Evolutionary conservation across 1,139 yeast genomes (phyloP).

Genomic region (Sugiyamaella novakii): DNA sequence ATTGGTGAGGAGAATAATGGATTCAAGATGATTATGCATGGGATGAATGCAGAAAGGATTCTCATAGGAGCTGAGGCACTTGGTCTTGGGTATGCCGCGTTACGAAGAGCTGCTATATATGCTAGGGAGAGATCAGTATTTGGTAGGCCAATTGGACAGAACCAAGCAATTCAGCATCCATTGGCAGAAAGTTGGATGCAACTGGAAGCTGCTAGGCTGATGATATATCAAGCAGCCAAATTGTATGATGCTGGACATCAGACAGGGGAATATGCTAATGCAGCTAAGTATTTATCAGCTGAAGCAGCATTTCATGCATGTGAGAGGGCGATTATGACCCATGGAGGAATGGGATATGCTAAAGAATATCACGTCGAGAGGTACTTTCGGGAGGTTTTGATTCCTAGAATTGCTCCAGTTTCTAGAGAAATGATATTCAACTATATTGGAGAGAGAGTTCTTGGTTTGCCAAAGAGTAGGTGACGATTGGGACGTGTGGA

Average conservation of each 20-base stretch:
- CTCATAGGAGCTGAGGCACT: slow-evolving; percentile 21
- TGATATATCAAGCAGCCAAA: slow-evolving; percentile 20
- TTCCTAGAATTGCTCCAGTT: slow-evolving; percentile 21
- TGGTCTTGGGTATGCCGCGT: slow-evolving; percentile 19
- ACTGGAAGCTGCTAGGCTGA: slow-evolving; percentile 21
- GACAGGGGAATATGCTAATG: slow-evolving; percentile 22
- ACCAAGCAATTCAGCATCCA: slow-evolving; percentile 23
- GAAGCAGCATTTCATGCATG: slow-evolving; percentile 22
- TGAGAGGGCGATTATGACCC: slow-evolving; percentile 21
- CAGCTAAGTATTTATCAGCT: slow-evolving; percentile 21
- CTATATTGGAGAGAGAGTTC: slow-evolving; percentile 19
- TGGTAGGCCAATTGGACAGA: slow-evolving; percentile 20
- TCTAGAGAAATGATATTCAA: slow-evolving; percentile 22
- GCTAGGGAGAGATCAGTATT: slow-evolving; percentile 19
- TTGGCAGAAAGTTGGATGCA: slow-evolving; percentile 23
- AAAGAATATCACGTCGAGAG: slow-evolving; percentile 23
- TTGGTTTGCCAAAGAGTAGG: slow-evolving; percentile 17
- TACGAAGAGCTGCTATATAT: slow-evolving; percentile 16
- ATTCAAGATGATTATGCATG: slow-evolving; percentile 22
- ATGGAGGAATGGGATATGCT: slow-evolving; percentile 23
- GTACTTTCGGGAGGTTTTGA: slow-evolving; percentile 19
- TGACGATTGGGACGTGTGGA: neutral
- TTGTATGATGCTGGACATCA: slow-evolving; percentile 19
- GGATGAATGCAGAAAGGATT: slow-evolving; percentile 21
- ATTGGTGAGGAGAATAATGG: slow-evolving; percentile 20